Base-by-base conservation (phyloP, 202 grass and related monocot species). In the Dendrocalamus latiflorus region DNA sequence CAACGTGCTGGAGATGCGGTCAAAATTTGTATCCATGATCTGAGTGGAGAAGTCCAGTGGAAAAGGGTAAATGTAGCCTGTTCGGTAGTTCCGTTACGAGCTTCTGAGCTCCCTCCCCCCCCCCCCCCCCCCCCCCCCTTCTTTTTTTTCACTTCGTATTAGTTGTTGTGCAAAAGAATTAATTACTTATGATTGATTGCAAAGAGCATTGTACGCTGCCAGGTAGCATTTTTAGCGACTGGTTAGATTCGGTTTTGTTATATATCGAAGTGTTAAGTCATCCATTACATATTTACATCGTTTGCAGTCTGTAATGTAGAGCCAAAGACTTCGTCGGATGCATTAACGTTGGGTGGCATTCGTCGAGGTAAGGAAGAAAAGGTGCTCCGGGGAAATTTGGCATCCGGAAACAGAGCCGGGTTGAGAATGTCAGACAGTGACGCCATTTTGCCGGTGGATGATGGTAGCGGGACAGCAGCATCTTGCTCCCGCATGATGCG, bases 151-250 rank as follows among this genome's bases (percentile, higher is more conserved):
- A 24, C 16, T 47, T 17, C 18, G 66, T 47, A 48, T 69, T 89
- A 86, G 83, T 72, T 84, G 44, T 20, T 66, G 83, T 89, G 78
- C 59, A 78, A 81, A 77, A 26, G 59, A 72, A 57, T 67, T 49
- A 6, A 21, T 78, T 77, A 4, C 18, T 76, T 76, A 6, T 25
- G 4, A 83, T 68, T 74, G 75, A 79, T 79, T 73, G 67, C 74
- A 59, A 65, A 50, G 28, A 22, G 78, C 34, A n/a, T 6, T 59
- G 50, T 16, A 20, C 41, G 74, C 25, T 56, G 45, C 2, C 47
- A 33, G 34, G 34, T 39, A 67, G 4, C n/a, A 0, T 21, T 59
- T 6, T 43, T 6, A 22, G 33, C 20, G 71, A 36, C 53, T 1
- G 24, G 5, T 60, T 28, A 28, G 57, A 60, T 28, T 60, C 24